Percentiles rank a stretch among this genome's conserved stretches.
Conservation (phyloP, 2,329 filamentous ascomycete genomes). For the Diaporthe sp. region DNA sequence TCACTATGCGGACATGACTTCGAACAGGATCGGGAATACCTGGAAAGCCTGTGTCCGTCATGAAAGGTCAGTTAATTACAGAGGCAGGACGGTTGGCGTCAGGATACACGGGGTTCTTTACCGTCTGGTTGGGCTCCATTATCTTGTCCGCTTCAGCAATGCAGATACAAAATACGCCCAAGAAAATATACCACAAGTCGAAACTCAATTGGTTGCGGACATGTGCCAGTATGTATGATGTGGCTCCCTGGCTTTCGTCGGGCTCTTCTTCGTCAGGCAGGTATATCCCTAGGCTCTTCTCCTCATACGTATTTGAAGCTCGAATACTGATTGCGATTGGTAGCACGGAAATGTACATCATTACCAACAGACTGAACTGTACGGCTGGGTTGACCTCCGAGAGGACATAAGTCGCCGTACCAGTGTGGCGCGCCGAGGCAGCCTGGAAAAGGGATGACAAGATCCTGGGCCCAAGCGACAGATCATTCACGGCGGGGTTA, state of each 20-base stretch:
- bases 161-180: conserved; percentile 55
- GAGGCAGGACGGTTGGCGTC: background rate
- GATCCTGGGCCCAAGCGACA: conserved; percentile 62
- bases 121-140: conserved; percentile 25
- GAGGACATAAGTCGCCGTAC: conserved; percentile 65
- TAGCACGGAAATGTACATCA: conserved; percentile 77
- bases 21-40: conserved; percentile 16
- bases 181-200: conserved; percentile 56
- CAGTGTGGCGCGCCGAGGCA: conserved; percentile 61
- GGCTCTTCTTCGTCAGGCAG: conserved; percentile 34
- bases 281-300: conserved; percentile 71
- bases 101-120: background rate
- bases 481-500: conserved; percentile 62
- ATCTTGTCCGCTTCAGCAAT: conserved; percentile 44
- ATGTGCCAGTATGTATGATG: conserved; percentile 48
- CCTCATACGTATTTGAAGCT: conserved; percentile 73
- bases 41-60: conserved; percentile 3
- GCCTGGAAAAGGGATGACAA: conserved; percentile 73
- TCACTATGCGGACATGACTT: conserved; percentile 29
- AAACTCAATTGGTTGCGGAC: conserved; percentile 56
- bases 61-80: background rate
- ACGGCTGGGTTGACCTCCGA: conserved; percentile 65
- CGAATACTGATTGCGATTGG: conserved; percentile 74
- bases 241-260: conserved; percentile 49
- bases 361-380: conserved; percentile 70